Base-by-base conservation (phyloP, 139 green algal species). In the Limnomonas spitsbergensis region DNA sequence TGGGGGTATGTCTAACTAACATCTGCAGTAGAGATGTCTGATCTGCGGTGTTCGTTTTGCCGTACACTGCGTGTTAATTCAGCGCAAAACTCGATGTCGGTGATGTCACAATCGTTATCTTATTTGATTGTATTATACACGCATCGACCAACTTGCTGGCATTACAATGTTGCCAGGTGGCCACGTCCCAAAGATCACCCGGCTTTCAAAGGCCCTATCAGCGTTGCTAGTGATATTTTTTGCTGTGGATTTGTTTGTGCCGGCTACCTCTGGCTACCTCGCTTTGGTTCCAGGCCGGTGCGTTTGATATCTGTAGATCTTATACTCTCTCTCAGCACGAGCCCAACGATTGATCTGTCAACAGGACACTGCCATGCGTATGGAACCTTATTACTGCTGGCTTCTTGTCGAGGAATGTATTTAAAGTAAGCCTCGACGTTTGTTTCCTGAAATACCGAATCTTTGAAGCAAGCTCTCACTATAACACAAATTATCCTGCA, bases 301-400 rank as follows among this genome's bases (percentile, higher is more conserved):
- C 67, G 66, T 2, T 37, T 27, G 26, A 53, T 32, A 27, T 2
- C 9, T 66, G 9, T 1, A 14, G 29, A 31, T 40, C 26, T 36
- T n/a, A 20, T 29, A 38, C n/a, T n/a, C 14, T 4, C 14, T 35
- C 38, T 32, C 9, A n/a, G 69, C 9, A 40, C 40, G 29, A 40
- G 36, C 38, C 31, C 26, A 70, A 1, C 26, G 7, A 38, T 29
- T 3, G 27, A 34, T 29, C 7, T 47, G 56, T 14, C 4, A 39
- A 7, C 52, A 78, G 73, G 73, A 90, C 88, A 35, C 73, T 90
- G 40, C 86, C 85, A 27, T 86, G 75, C 67, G 78, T 87, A 0
- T 92, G 88, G 88, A 90, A 90, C 69, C 71, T 91, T 1, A 2
- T 91, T 0, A 90, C 88, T 1, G 80, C 78, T 24, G 82, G 80